These are phyloP conservation scores for Phaeotremella skinneri DNA, from an alignment of 768 basidiomycete genomes.

Conservation along the genomic window DNA sequence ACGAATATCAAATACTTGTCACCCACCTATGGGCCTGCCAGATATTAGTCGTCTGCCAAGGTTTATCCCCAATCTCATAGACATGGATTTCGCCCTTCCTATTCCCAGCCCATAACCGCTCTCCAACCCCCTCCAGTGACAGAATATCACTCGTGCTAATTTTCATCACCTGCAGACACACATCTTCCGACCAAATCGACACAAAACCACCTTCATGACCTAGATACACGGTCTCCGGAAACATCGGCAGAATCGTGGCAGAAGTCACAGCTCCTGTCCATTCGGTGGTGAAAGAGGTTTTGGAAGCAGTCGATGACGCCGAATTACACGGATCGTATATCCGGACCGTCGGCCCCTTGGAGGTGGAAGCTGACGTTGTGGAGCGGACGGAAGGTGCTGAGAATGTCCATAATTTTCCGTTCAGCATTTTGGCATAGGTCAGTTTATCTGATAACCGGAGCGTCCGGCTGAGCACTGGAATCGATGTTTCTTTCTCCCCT, in stretches of 20 bases:
- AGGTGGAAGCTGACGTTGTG: constrained; percentile 37
- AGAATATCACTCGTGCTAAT: constrained; percentile 78
- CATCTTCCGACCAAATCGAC: constrained; percentile 69
- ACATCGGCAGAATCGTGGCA: constrained; percentile 70
- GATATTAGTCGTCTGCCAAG: constrained; percentile 82
- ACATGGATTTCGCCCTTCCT: constrained; percentile 76
- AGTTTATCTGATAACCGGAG: constrained; percentile 71
- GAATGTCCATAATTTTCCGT: constrained; percentile 80
- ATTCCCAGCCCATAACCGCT: constrained; percentile 81
- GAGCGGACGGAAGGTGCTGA: constrained; percentile 48
- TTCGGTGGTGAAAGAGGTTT: constrained; percentile 63
- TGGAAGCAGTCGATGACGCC: constrained; percentile 51
- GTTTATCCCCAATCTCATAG: constrained; percentile 66
- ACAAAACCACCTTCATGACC: constrained; percentile 90
- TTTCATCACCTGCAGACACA: constrained; percentile 72
- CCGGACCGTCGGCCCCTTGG: constrained; percentile 69
- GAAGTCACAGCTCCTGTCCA: constrained; percentile 75
- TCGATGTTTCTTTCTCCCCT: constrained; percentile 44
- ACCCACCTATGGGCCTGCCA: constrained; percentile 74
- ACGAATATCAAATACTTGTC: background rate
- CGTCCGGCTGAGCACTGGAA: constrained; percentile 32
- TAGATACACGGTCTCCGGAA: constrained; percentile 68
- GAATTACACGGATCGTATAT: constrained; percentile 66
- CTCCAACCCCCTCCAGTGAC: constrained; percentile 76
- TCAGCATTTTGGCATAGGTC: constrained; percentile 72